Percentiles rank a stretch among this genome's conserved stretches.
Evolutionary conservation across 139 green algal genomes (phyloP).

Genomic region (Medakamo hakoo): DNA sequence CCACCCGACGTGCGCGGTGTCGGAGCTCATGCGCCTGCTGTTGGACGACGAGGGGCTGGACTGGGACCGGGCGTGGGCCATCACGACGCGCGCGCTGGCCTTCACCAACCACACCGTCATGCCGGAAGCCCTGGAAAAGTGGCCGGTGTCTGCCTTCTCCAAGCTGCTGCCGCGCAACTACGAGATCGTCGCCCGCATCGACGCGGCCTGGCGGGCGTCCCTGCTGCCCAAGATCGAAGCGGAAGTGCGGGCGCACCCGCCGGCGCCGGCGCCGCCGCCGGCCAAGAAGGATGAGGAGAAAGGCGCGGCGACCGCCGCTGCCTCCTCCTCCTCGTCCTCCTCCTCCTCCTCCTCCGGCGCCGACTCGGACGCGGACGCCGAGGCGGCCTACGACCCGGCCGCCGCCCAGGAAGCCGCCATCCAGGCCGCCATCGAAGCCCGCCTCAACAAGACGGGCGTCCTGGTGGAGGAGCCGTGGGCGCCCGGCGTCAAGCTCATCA

Average conservation of each 20-base stretch:
- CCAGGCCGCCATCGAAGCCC: constrained; percentile 13
- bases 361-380: background rate
- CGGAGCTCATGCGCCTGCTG: constrained; percentile 94
- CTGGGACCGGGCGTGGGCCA: constrained; percentile 72
- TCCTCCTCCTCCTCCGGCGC: no score
- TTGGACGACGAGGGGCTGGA: constrained; percentile 81
- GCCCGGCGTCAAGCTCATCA: constrained; percentile 66
- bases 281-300: background rate
- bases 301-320: constrained; percentile 19
- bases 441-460: constrained; percentile 56
- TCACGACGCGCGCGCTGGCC: constrained; percentile 68
- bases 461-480: constrained; percentile 73
- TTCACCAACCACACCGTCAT: constrained; percentile 99
- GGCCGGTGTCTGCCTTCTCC: constrained; percentile 67
- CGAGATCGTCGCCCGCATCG: constrained; percentile 83
- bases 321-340: background rate
- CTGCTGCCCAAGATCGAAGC: constrained; percentile 6
- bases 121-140: constrained; percentile 98
- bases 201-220: constrained; percentile 29
- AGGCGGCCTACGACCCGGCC: background rate
- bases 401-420: constrained; percentile 16
- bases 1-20: constrained; percentile 87
- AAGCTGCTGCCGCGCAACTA: constrained; percentile 95
- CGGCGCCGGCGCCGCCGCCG: background rate
- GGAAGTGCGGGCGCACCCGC: constrained; percentile 5